Conservation (phyloP, 495 filamentous ascomycete genomes). For the Rusavskia elegans region DNA sequence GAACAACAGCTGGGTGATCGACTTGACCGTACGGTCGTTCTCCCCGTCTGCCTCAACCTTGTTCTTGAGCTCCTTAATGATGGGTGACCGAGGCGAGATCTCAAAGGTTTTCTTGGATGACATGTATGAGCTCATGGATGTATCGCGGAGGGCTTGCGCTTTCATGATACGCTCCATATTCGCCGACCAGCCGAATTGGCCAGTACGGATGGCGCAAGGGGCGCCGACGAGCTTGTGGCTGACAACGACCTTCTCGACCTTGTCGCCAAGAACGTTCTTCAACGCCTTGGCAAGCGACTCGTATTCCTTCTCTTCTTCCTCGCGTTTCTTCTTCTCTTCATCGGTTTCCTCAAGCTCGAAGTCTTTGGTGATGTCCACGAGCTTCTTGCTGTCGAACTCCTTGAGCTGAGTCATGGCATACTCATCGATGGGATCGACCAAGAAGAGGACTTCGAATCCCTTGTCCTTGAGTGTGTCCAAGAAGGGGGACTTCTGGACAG, state of each 20-base stretch:
- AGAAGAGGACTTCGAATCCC: slow-evolving; percentile 98
- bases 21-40: slow-evolving; percentile 96
- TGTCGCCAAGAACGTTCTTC: slow-evolving; percentile 98
- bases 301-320: slow-evolving; percentile 95
- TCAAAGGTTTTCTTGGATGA: slow-evolving; percentile 99
- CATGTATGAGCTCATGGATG: slow-evolving; percentile 99
- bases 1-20: slow-evolving; percentile 91
- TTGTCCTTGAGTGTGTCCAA: slow-evolving; percentile 97
- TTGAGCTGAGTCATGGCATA: slow-evolving; percentile 99
- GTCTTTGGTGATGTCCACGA: slow-evolving; percentile 99
- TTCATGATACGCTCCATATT: slow-evolving; percentile 99
- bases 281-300: slow-evolving; percentile 85
- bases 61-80: slow-evolving; percentile 96
- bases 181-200: slow-evolving; percentile 99
- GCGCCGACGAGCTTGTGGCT: slow-evolving; percentile 92
- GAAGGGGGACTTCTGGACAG: slow-evolving; percentile 95
- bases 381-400: slow-evolving; percentile 99
- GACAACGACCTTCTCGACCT: slow-evolving; percentile 99
- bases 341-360: slow-evolving; percentile 99
- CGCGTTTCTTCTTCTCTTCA: slow-evolving; percentile 95
- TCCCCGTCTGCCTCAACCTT: slow-evolving; percentile 96
- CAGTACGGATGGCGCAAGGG: slow-evolving; percentile 97
- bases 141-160: slow-evolving; percentile 98
- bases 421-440: slow-evolving; percentile 98
- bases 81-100: slow-evolving; percentile 95